Conservation (phyloP, 106 monocot species). For the Hemerocallis citrina region DNA sequence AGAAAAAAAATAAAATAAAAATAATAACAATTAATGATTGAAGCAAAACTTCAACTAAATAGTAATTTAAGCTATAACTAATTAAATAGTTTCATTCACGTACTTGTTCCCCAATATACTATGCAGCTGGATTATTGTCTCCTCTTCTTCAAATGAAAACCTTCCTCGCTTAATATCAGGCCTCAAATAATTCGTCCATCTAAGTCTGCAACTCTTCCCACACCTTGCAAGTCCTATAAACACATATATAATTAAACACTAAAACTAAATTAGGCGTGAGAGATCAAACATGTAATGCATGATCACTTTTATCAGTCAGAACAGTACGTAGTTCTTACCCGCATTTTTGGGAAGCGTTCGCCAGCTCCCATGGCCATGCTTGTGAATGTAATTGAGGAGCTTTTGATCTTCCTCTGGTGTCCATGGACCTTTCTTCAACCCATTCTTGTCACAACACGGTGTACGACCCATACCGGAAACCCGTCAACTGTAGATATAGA, state of each 20-base stretch:
- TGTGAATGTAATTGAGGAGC: conserved; percentile 53
- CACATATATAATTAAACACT: not conserved
- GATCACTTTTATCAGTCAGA: too few species aligned
- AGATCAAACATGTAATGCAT: too few species aligned
- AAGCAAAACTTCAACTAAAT: not conserved
- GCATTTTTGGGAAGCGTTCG: conserved; percentile 62
- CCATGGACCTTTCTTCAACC: conserved; percentile 77
- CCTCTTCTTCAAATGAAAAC: conserved; percentile 74
- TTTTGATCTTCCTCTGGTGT: conserved; percentile 62
- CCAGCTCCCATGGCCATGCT: conserved; percentile 68
- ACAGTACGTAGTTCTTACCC: conserved; percentile 15
- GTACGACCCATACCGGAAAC: conserved; percentile 52
- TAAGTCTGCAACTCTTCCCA: conserved; percentile 68
- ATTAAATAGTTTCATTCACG: not conserved
- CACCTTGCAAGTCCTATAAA: conserved; percentile 52
- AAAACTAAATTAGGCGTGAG: too few species aligned
- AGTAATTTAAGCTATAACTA: not conserved
- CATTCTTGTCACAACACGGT: conserved; percentile 64
- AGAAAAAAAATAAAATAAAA: not conserved
- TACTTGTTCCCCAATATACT: conserved; percentile 72
- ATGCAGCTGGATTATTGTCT: conserved; percentile 66
- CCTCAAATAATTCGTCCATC: conserved; percentile 67
- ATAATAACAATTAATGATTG: conserved; percentile 3
- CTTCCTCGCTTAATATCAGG: conserved; percentile 73
- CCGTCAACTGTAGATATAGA: too few species aligned